Base-by-base conservation (phyloP, 192 early-diverging fungal species). In the Coemansia javaensis region DNA sequence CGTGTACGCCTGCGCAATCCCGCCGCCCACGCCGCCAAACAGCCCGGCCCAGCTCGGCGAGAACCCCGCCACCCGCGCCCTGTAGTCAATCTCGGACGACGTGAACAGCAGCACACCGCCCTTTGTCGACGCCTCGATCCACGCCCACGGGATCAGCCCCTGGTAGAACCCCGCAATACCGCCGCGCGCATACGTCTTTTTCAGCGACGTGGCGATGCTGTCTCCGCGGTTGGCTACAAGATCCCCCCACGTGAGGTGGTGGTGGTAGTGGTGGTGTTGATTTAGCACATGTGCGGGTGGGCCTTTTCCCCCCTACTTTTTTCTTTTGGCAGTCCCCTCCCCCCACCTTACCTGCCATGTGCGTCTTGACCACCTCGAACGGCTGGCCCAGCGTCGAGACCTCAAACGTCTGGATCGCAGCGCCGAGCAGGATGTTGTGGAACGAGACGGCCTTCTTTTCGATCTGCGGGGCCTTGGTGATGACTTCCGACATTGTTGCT, bases 291-390 rank as follows among this genome's bases (percentile, higher is more conserved):
- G n/a, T n/a, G n/a, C n/a, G n/a, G n/a, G n/a, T n/a, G n/a, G n/a
- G n/a, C n/a, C n/a, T n/a, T n/a, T n/a, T n/a, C n/a, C n/a, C n/a
- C n/a, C n/a, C n/a, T n/a, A n/a, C n/a, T n/a, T n/a, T n/a, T n/a
- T n/a, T n/a, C n/a, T n/a, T n/a, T n/a, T n/a, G n/a, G n/a, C n/a
- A n/a, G n/a, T n/a, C n/a, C n/a, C n/a, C n/a, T n/a, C n/a, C n/a
- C 17, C 7, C 13, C 12, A 22, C 30, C 59, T 48, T 56, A 62
- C 66, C 88, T 36, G 93, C 93, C 71, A 97, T 82, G 51, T 93
- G 91, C 9, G 93, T 96, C 76, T 96, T 96, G 57, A 92, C 68
- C 18, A 97, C 94, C 77, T 96, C 93, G 67, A 97, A 97, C 27
- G 93, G 93, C 66, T 95, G 93, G 18, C 91, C 90, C 21, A 94